phyloP scores from a whole-genome alignment of 768 basidiomycete genomes.

The Dictyophora rubrovolvata region DNA sequence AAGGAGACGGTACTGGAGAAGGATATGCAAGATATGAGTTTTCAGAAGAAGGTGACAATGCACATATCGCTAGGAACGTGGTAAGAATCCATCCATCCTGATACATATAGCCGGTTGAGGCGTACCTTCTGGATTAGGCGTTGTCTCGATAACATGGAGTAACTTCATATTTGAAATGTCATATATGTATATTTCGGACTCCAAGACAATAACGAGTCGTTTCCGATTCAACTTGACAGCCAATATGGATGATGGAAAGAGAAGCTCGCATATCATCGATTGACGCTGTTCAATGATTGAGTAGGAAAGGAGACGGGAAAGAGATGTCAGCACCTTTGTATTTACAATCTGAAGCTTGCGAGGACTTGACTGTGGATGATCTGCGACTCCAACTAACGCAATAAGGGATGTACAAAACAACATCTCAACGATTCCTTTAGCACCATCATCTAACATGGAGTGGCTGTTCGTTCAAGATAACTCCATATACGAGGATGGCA shows the following conservation, averaged over 20 bases:
- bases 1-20: slow-evolving; percentile 80
- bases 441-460: slow-evolving; percentile 66
- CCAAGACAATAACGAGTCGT: slow-evolving; percentile 90
- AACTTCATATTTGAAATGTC: slow-evolving; percentile 99
- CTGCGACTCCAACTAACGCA: slow-evolving; percentile 91
- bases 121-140: slow-evolving; percentile 86
- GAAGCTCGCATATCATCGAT: slow-evolving; percentile 96
- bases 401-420: slow-evolving; percentile 97
- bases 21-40: slow-evolving; percentile 95
- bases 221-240: slow-evolving; percentile 98
- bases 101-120: neutral
- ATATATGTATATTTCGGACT: slow-evolving; percentile 97
- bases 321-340: slow-evolving; percentile 63
- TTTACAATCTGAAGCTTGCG: slow-evolving; percentile 96
- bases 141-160: slow-evolving; percentile 94
- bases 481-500: slow-evolving; percentile 12
- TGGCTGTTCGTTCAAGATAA: neutral
- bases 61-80: slow-evolving; percentile 67
- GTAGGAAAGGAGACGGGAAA: neutral
- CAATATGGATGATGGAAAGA: slow-evolving; percentile 93
- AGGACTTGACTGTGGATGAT: slow-evolving; percentile 83
- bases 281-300: slow-evolving; percentile 53
- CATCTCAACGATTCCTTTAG: slow-evolving; percentile 97
- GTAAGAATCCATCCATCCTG: neutral
- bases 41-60: slow-evolving; percentile 88